phyloP scores from a whole-genome alignment of 75 land plant species.

The Pinus taeda region DNA sequence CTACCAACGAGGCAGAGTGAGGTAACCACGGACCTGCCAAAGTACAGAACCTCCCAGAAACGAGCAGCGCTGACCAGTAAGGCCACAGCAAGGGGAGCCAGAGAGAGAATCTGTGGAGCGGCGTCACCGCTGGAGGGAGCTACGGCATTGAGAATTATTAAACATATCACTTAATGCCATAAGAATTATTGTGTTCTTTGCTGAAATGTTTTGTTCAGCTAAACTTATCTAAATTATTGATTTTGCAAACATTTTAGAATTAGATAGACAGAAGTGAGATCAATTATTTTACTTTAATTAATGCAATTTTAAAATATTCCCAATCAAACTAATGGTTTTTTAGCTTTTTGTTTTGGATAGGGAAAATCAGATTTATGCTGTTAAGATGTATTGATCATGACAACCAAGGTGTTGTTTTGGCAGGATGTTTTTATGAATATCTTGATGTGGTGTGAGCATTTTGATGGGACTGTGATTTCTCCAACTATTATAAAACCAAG shows the following conservation, averaged over 20 bases:
- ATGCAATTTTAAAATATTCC: no score
- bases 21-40: no score
- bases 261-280: no score
- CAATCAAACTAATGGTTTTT: no score
- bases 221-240: no score
- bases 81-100: not conserved
- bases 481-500: conserved; percentile 93
- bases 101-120: not conserved
- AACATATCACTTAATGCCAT: no score
- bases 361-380: not conserved
- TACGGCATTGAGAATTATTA: no score
- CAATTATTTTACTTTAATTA: no score
- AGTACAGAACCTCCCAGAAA: not conserved
- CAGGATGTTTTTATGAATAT: conserved; percentile 99
- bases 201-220: not conserved
- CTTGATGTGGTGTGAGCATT: conserved; percentile 99
- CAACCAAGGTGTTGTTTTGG: conserved; percentile 2
- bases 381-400: not conserved
- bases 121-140: not conserved
- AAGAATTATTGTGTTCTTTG: not conserved
- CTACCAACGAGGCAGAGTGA: no score
- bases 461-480: conserved; percentile 92
- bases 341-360: not conserved
- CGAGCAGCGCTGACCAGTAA: not conserved
- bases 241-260: no score